A percentile compares a stretch with the other conserved stretches of the same genome.
Evolutionary conservation across 176 grass and related monocot genomes (phyloP).

Genomic region (Oropetium thomaeum): DNA sequence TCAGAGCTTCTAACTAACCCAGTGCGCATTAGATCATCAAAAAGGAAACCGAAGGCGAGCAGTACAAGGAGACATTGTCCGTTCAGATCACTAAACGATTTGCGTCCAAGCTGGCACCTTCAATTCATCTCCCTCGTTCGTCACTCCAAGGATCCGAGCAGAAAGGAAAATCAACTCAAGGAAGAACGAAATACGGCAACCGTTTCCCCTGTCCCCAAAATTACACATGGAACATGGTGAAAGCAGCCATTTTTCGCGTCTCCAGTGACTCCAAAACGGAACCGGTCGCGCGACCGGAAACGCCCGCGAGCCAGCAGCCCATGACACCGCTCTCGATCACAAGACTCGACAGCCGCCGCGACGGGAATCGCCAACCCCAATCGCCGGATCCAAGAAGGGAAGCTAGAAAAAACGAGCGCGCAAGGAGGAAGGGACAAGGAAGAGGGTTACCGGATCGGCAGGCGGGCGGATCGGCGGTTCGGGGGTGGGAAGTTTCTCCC

Average conservation of each 20-base stretch:
- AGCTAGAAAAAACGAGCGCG: neutral
- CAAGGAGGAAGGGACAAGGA: neutral
- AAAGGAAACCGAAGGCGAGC: neutral
- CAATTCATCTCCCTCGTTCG: constrained; percentile 10
- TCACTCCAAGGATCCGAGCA: neutral
- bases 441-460: neutral
- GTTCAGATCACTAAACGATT: constrained; percentile 15
- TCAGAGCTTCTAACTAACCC: constrained; percentile 1
- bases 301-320: neutral
- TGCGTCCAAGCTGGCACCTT: neutral
- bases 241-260: neutral
- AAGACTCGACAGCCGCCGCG: neutral
- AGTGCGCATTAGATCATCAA: neutral
- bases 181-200: neutral
- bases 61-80: neutral
- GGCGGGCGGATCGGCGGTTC: neutral
- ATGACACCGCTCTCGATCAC: neutral
- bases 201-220: neutral
- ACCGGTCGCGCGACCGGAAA: neutral
- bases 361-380: neutral
- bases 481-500: neutral
- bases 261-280: constrained; percentile 1
- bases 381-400: constrained; percentile 35
- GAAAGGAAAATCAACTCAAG: neutral
- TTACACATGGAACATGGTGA: neutral